Evolutionary conservation across 768 basidiomycete genomes (phyloP).

Genomic region (Dacryopinax primogenitus): DNA sequence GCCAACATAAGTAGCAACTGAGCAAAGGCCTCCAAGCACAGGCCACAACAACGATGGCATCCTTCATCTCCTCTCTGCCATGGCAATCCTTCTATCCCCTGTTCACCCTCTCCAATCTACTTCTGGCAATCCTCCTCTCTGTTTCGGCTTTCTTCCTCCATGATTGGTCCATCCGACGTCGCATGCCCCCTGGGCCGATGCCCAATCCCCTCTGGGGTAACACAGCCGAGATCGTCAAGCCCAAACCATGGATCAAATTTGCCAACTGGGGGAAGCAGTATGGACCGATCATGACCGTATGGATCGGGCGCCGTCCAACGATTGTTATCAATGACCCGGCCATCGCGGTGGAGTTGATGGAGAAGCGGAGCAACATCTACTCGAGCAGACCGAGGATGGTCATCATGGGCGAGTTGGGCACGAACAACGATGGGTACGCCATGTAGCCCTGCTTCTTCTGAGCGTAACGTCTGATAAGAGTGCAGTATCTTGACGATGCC

Average conservation of each 20-base stretch:
- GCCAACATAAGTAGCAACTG: too few species aligned
- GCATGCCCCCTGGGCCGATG: background rate
- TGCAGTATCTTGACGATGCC: conserved; percentile 8
- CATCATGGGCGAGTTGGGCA: conserved; percentile 17
- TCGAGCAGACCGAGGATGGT: conserved; percentile 19
- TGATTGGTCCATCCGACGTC: background rate
- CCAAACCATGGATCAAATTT: conserved; percentile 18
- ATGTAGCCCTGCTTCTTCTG: background rate
- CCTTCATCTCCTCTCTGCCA: background rate
- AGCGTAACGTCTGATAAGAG: background rate
- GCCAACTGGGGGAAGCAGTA: conserved; percentile 17
- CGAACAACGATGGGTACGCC: conserved; percentile 4
- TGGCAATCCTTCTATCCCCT: conserved; percentile 3
- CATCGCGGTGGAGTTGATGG: conserved; percentile 16
- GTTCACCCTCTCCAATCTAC: conserved; percentile 1
- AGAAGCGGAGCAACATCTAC: conserved; percentile 18
- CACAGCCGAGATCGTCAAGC: conserved; percentile 16
- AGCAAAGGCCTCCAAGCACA: too few species aligned
- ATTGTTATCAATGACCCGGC: conserved; percentile 14
- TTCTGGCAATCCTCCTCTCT: background rate
- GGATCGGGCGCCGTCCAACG: conserved; percentile 19
- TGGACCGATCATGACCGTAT: conserved; percentile 17
- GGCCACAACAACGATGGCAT: background rate
- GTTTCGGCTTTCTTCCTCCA: background rate
- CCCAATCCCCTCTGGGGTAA: conserved; percentile 11